Conservation (phyloP, 2,329 filamentous ascomycete species). For the Graphilbum sp. region DNA sequence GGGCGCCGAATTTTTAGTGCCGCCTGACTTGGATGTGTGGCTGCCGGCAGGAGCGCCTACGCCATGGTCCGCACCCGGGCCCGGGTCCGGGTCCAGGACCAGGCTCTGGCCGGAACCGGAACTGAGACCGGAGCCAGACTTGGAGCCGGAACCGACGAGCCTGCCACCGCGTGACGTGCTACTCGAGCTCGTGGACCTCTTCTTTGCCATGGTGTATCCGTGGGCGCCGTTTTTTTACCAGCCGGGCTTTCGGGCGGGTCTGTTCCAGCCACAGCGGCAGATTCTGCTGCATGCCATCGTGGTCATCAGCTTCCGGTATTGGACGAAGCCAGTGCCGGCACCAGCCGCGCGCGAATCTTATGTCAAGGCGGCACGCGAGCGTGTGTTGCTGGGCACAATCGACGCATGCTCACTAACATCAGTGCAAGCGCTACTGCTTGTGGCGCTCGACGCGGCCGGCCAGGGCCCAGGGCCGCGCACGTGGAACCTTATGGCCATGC, state of each 20-base stretch:
- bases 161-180: no score
- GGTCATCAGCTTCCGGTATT: conserved; percentile 5
- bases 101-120: no score
- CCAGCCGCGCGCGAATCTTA: background rate
- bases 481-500: conserved; percentile 9
- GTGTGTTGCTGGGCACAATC: conserved; percentile 4
- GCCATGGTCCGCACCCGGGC: no score
- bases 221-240: background rate
- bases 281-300: conserved; percentile 6
- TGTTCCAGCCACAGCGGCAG: background rate
- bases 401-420: conserved; percentile 3
- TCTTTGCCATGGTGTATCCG: no score
- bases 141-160: no score
- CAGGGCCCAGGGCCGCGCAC: conserved; percentile 5
- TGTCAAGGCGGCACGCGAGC: conserved; percentile 2
- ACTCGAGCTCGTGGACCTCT: no score
- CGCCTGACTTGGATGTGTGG: no score
- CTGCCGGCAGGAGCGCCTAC: no score
- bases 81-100: no score
- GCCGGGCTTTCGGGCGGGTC: background rate
- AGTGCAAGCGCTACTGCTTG: conserved; percentile 4
- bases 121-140: no score
- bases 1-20: no score
- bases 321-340: conserved; percentile 1
- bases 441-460: conserved; percentile 6